Percentiles rank a stretch among this genome's conserved stretches.
Conservation (phyloP, 345 rosid genomes). For the Rubroshorea leprosula region DNA sequence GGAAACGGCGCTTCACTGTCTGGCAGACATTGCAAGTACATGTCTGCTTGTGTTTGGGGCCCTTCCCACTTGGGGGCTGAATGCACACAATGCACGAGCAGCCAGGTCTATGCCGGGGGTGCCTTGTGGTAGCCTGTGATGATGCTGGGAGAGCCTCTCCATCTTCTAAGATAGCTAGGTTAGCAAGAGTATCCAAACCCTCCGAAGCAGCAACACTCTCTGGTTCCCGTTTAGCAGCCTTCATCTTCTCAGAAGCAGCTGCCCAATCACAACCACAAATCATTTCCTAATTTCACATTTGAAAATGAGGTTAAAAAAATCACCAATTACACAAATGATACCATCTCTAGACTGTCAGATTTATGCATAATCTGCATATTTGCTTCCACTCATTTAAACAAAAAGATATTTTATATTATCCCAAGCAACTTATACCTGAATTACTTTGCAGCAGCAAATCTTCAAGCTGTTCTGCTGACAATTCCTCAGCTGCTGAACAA, state of each 20-base stretch:
- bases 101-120: conserved; percentile 87
- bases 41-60: conserved; percentile 75
- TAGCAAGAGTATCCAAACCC: conserved; percentile 65
- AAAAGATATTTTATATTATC: too few species aligned
- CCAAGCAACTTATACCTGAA: conserved; percentile 36
- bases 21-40: conserved; percentile 78
- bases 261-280: conserved; percentile 15
- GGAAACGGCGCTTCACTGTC: conserved; percentile 74
- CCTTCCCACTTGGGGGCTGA: conserved; percentile 90
- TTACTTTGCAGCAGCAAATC: conserved; percentile 40
- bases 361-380: background rate
- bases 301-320: background rate
- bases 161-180: conserved; percentile 61
- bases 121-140: conserved; percentile 72
- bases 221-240: conserved; percentile 42
- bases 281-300: conserved; percentile 7
- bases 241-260: conserved; percentile 48
- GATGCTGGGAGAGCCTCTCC: conserved; percentile 42
- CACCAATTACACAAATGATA: background rate
- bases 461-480: conserved; percentile 50
- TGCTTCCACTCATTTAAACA: background rate
- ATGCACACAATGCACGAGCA: conserved; percentile 93
- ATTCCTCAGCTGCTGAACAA: conserved; percentile 52
- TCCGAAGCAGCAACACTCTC: conserved; percentile 42
- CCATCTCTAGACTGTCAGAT: conserved; percentile 10